Evolutionary conservation across 1,139 yeast species (phyloP).

Genomic region (Yamadazyma jaroonii): DNA sequence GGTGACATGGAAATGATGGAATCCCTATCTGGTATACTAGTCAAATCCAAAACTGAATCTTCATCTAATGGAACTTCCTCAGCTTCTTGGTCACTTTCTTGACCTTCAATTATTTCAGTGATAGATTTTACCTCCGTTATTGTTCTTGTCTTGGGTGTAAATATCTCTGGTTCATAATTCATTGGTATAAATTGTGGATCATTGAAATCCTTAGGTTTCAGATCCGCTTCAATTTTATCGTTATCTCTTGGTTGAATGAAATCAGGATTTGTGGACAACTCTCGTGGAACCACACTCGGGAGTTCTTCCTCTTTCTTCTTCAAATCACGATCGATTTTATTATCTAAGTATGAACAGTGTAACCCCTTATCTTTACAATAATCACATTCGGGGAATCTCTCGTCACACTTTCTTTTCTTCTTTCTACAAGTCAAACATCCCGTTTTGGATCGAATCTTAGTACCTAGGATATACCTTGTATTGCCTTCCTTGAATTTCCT

Average conservation of each 20-base stretch:
- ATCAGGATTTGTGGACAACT: constrained; percentile 2
- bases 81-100: no score
- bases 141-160: no score
- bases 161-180: no score
- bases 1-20: no score
- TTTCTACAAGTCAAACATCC: constrained; percentile 20
- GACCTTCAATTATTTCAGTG: no score
- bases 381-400: constrained; percentile 24
- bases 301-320: neutral
- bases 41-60: no score
- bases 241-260: constrained; percentile 1
- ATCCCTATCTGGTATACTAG: no score
- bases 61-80: no score
- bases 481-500: constrained; percentile 6
- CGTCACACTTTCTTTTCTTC: constrained; percentile 27
- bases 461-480: constrained; percentile 11
- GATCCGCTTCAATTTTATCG: no score
- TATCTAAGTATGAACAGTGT: constrained; percentile 16
- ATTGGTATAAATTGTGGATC: no score
- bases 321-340: neutral
- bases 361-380: constrained; percentile 20
- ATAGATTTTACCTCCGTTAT: no score
- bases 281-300: neutral
- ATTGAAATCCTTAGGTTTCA: no score
- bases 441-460: constrained; percentile 16